Base-by-base conservation (phyloP, 192 early-diverging fungal genomes). In the Linnemannia exigua region DNA sequence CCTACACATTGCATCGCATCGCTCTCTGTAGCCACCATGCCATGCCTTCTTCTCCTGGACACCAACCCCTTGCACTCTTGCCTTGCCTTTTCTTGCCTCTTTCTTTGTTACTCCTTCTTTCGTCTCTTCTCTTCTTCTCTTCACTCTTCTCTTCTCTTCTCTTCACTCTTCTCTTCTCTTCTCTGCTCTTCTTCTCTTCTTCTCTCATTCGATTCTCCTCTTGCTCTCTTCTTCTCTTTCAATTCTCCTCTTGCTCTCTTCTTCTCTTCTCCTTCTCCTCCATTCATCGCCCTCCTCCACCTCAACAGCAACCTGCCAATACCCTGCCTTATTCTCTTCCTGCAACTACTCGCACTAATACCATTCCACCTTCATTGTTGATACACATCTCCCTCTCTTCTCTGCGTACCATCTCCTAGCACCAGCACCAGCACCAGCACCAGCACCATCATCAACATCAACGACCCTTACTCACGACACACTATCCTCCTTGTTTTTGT, bases 111-210 rank as follows among this genome's bases (percentile, higher is more conserved):
- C 22, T 63, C 73, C 41, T 37, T 20, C 19, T 16, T 12, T 75
- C 54, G 14, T n/a, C 12, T 31, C 37, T n/a, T 47, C 16, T 12
- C 11, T 69, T 35, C 11, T 37, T 22, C 25, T 22, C 25, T 22
- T 70, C 22, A 46, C 67, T 38, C 67, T 77, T 77, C 35, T 77
- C 38, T 36, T n/a, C 31, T 31, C 15, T 19, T 36, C n/a, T 67
- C 35, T 67, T 35, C 66, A 36, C n/a, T 41, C 14, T 22, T 35
- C 15, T n/a, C 14, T 35, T 12, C n/a, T 8, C 3, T 72, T n/a
- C 54, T 46, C 3, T 28, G 44, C 37, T 22, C 28, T 37, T 20
- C 20, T 7, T 36, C 9, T 71, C 67, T 54, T 33, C 28, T 0
- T 61, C 25, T 33, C 44, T 19, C 41, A 44, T n/a, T n/a, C n/a